Conservation (phyloP, 352 stramenopile species). For the Globisporangium rhizosaccharum region DNA sequence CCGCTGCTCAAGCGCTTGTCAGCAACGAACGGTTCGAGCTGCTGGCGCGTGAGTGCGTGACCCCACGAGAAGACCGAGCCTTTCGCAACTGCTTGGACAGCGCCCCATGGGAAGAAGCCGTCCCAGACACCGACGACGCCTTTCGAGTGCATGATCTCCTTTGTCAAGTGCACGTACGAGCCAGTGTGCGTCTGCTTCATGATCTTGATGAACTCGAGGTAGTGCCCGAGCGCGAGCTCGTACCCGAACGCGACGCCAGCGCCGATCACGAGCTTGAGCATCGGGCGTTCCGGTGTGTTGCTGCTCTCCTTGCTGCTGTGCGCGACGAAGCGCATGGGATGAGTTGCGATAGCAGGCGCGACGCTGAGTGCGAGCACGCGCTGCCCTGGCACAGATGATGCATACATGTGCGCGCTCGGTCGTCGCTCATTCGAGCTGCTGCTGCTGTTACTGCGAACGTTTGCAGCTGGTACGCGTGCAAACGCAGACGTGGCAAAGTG, state of each 20-base stretch:
- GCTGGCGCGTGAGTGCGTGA: slow-evolving; percentile 65
- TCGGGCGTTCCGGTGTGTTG: slow-evolving; percentile 35
- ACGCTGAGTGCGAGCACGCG: slow-evolving; percentile 20
- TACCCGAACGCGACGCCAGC: slow-evolving; percentile 85
- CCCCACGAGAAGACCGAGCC: slow-evolving; percentile 89
- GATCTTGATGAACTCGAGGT: slow-evolving; percentile 94
- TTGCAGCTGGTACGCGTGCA: neutral
- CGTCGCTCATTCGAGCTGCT: neutral
- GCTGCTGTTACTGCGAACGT: neutral
- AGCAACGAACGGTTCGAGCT: slow-evolving; percentile 56
- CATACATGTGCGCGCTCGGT: neutral
- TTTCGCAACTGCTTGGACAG: slow-evolving; percentile 87
- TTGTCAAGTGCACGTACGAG: slow-evolving; percentile 76
- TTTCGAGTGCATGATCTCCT: slow-evolving; percentile 85
- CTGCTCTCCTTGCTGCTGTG: slow-evolving; percentile 12
- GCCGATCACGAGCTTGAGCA: slow-evolving; percentile 80
- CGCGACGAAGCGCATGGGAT: slow-evolving; percentile 15
- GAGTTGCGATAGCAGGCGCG: slow-evolving; percentile 1
- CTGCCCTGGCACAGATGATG: neutral
- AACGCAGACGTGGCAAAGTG: neutral
- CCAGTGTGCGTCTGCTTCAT: slow-evolving; percentile 86
- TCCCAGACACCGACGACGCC: slow-evolving; percentile 90
- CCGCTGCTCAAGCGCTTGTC: slow-evolving; percentile 44
- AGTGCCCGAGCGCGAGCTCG: slow-evolving; percentile 87
- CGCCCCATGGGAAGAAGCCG: slow-evolving; percentile 91